A percentile compares a stretch with the other conserved stretches of the same genome.
These are phyloP conservation scores for Lagenidium sp. DNA, from an alignment of 352 stramenopile species.

Conservation along the genomic window DNA sequence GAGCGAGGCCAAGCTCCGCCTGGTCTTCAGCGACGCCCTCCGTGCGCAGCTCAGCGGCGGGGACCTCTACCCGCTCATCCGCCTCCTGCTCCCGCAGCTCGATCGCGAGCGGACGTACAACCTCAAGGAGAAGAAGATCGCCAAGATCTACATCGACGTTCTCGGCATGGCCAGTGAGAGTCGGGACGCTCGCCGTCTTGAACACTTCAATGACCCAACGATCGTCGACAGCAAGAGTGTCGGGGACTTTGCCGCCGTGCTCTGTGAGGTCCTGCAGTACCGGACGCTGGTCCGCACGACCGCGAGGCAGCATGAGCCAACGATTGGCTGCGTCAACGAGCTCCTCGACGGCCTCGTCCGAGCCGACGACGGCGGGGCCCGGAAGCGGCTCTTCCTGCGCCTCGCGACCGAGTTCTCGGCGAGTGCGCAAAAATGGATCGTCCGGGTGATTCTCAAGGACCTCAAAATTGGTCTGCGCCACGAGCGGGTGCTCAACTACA, in stretches of 20 bases:
- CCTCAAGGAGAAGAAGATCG: conserved; percentile 84
- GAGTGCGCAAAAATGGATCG: conserved; percentile 77
- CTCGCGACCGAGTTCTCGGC: conserved; percentile 68
- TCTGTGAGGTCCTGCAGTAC: conserved; percentile 67
- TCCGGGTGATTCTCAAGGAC: conserved; percentile 79
- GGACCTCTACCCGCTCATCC: conserved; percentile 68
- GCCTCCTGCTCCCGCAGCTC: conserved; percentile 66
- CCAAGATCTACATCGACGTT: conserved; percentile 65
- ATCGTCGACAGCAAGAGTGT: conserved; percentile 73
- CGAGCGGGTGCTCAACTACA: conserved; percentile 68
- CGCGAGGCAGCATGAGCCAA: conserved; percentile 42
- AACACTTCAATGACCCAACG: conserved; percentile 78
- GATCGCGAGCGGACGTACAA: conserved; percentile 84
- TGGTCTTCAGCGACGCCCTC: conserved; percentile 68
- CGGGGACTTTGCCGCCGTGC: conserved; percentile 71
- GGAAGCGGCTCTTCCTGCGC: conserved; percentile 60
- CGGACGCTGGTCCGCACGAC: conserved; percentile 29
- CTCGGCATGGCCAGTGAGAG: conserved; percentile 54
- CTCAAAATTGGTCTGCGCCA: conserved; percentile 79
- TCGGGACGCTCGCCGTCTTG: conserved; percentile 65
- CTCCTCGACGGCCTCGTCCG: conserved; percentile 47
- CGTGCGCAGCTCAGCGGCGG: conserved; percentile 34
- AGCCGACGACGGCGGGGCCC: conserved; percentile 26
- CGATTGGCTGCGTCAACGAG: conserved; percentile 46
- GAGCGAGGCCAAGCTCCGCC: conserved; percentile 58